A percentile compares a stretch with the other conserved stretches of the same genome.
These are phyloP conservation scores for Rhizophlyctis rosea DNA, from an alignment of 192 early-diverging fungal genomes.

Conservation along the genomic window DNA sequence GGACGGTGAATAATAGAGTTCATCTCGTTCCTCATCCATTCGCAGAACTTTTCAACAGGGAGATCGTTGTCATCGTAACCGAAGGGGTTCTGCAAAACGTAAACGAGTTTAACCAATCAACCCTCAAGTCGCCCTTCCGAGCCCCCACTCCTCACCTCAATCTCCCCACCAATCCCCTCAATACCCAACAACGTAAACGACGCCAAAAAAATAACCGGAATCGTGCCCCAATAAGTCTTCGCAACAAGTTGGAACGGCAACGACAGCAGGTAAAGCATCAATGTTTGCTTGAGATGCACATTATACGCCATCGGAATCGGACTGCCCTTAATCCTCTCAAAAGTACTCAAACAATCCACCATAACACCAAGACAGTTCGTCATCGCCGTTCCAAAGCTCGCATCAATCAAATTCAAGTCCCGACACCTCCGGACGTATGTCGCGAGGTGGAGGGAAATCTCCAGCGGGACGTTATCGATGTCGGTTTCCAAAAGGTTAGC, in stretches of 20 bases:
- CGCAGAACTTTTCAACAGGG: neutral
- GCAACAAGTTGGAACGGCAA: conserved; percentile 81
- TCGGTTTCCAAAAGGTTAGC: conserved; percentile 32
- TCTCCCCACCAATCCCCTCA: conserved; percentile 79
- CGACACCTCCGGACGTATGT: conserved; percentile 27
- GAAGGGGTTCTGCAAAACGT: conserved; percentile 96
- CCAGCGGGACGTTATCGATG: conserved; percentile 35
- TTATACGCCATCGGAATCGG: conserved; percentile 87
- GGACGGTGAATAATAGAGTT: too few species aligned
- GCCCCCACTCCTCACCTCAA: conserved; percentile 94
- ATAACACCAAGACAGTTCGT: conserved; percentile 29
- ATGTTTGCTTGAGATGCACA: conserved; percentile 66
- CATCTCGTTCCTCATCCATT: too few species aligned
- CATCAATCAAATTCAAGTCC: conserved; percentile 27
- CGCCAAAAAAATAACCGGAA: conserved; percentile 65
- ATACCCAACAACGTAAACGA: conserved; percentile 67
- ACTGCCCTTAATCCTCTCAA: conserved; percentile 79
- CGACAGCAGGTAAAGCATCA: conserved; percentile 62
- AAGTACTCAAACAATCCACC: conserved; percentile 43
- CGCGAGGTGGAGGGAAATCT: conserved; percentile 37
- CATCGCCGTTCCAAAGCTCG: conserved; percentile 26
- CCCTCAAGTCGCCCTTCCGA: too few species aligned
- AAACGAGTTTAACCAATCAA: too few species aligned
- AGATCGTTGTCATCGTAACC: conserved; percentile 34
- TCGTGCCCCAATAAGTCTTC: conserved; percentile 50